Conservation (phyloP, 805 yeast species). For the Yamadazyma endophytica region DNA sequence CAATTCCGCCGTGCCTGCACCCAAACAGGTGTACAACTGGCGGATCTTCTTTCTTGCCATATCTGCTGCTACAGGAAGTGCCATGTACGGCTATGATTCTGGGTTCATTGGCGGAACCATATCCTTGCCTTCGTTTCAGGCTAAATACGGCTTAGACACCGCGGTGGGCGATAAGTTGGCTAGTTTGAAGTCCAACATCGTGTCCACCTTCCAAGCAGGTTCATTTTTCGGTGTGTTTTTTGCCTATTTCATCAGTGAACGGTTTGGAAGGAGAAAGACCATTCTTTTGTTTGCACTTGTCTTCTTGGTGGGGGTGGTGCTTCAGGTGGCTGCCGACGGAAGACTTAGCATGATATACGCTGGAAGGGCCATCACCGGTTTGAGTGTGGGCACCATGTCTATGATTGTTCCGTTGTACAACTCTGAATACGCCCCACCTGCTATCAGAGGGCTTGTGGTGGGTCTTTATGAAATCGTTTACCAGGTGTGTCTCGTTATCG, state of each 20-base stretch:
- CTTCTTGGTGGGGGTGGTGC: conserved; percentile 30
- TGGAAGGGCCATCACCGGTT: conserved; percentile 67
- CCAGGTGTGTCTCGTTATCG: conserved; percentile 61
- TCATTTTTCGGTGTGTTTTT: not conserved
- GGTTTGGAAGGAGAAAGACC: not conserved
- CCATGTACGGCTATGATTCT: conserved; percentile 6
- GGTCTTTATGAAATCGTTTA: conserved; percentile 65
- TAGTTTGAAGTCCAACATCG: conserved; percentile 4
- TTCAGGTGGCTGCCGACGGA: conserved; percentile 37
- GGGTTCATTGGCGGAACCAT: conserved; percentile 4
- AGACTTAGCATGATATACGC: conserved; percentile 41
- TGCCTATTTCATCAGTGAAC: not conserved
- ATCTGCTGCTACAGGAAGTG: conserved; percentile 7
- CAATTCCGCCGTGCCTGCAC: conserved; percentile 4
- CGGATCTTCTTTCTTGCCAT: conserved; percentile 2
- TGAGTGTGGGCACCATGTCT: conserved; percentile 71
- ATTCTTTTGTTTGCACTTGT: conserved; percentile 16
- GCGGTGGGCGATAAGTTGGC: conserved; percentile 4
- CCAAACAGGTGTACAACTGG: conserved; percentile 3
- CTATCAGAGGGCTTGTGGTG: conserved; percentile 62
- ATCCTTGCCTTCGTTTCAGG: conserved; percentile 1
- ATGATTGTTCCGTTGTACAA: conserved; percentile 77
- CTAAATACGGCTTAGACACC: conserved; percentile 1
- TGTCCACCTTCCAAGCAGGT: conserved; percentile 4
- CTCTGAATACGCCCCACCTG: conserved; percentile 60